These are phyloP conservation scores for Cladosporium colombiae DNA, from an alignment of 2,329 filamentous ascomycete genomes.

Conservation along the genomic window DNA sequence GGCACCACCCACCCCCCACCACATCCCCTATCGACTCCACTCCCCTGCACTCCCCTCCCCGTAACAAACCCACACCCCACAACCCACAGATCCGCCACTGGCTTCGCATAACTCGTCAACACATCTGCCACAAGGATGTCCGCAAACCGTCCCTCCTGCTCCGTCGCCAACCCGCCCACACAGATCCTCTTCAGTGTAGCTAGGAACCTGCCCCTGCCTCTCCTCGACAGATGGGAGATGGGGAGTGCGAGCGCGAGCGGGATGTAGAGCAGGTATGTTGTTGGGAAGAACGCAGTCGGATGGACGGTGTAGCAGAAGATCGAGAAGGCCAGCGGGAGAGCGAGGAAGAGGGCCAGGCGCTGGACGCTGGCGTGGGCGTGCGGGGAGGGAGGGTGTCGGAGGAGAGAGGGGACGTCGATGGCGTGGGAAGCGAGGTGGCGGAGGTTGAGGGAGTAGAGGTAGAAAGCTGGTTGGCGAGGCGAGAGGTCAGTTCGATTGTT, in stretches of 20 bases:
- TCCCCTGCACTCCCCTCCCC: constrained; percentile 62
- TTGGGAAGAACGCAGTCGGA: constrained; percentile 77
- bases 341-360: constrained; percentile 76
- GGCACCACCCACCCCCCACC: constrained; percentile 80
- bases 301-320: constrained; percentile 81
- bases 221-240: constrained; percentile 61
- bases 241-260: constrained; percentile 69
- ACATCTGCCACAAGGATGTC: constrained; percentile 93
- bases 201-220: constrained; percentile 74
- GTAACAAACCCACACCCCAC: constrained; percentile 82
- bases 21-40: constrained; percentile 75
- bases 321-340: constrained; percentile 68
- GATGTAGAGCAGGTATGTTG: constrained; percentile 80
- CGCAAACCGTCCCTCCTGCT: constrained; percentile 88
- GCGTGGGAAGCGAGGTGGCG: constrained; percentile 77
- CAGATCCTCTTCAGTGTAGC: constrained; percentile 74
- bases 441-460: constrained; percentile 92
- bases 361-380: constrained; percentile 73
- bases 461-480: constrained; percentile 64
- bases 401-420: constrained; percentile 66
- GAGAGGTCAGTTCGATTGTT: not conserved
- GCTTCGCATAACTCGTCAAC: constrained; percentile 90
- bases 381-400: constrained; percentile 77
- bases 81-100: constrained; percentile 86
- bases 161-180: constrained; percentile 81